These are phyloP conservation scores for Aspergillus flavus DNA, from an alignment of 2,329 filamentous ascomycete species.

Conservation along the genomic window DNA sequence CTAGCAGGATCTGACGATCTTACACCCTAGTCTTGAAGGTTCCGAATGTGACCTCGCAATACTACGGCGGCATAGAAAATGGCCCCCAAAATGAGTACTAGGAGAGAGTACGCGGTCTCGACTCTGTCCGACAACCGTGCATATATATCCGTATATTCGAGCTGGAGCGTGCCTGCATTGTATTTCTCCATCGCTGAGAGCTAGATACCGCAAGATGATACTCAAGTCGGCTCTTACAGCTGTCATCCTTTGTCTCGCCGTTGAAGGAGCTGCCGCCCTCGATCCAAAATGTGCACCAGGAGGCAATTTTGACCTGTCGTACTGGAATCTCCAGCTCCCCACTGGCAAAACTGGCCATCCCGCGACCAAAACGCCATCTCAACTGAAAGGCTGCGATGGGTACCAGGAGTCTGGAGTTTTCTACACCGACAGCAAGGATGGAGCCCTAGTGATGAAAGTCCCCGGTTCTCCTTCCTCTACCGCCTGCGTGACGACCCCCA, in stretches of 20 bases:
- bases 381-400: not conserved
- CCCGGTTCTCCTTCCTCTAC: not conserved
- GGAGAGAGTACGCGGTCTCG: no score
- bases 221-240: not conserved
- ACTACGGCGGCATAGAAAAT: not conserved
- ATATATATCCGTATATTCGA: no score
- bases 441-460: not conserved
- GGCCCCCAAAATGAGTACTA: not conserved
- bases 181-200: not conserved
- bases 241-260: not conserved
- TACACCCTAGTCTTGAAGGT: not conserved
- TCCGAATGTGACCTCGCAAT: not conserved
- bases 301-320: not conserved
- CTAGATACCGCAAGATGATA: not conserved
- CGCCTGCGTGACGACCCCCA: not conserved
- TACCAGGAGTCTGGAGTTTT: not conserved
- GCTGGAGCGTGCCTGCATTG: not conserved
- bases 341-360: not conserved
- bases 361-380: not conserved
- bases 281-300: not conserved
- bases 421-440: not conserved
- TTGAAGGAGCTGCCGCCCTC: not conserved
- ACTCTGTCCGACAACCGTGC: no score
- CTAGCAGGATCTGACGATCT: not conserved
- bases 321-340: not conserved